These are phyloP conservation scores for Penicillium silybi DNA, from an alignment of 495 filamentous ascomycete genomes.

Conservation along the genomic window DNA sequence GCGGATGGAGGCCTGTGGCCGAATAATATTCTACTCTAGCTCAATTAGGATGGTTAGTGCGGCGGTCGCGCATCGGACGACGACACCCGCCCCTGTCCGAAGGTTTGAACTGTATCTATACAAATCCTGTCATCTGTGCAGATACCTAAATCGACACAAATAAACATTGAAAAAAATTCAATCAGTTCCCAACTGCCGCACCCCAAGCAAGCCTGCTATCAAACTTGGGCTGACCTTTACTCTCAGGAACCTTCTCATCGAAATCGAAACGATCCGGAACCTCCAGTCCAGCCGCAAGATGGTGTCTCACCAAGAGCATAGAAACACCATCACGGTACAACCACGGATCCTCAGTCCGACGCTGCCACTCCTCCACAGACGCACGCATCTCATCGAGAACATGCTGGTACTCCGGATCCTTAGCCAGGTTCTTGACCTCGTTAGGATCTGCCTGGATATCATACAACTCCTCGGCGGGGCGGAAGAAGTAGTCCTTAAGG, in stretches of 20 bases:
- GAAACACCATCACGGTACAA: conserved; percentile 37
- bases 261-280: conserved; percentile 42
- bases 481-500: conserved; percentile 36
- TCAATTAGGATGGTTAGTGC: too few species aligned
- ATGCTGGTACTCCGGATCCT: conserved; percentile 14
- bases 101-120: too few species aligned
- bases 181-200: conserved; percentile 5
- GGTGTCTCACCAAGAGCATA: conserved; percentile 21
- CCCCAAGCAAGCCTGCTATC: conserved; percentile 15
- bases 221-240: conserved; percentile 10
- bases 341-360: conserved; percentile 38
- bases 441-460: conserved; percentile 38
- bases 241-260: conserved; percentile 21
- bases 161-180: neutral
- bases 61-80: too few species aligned
- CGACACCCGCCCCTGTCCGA: too few species aligned
- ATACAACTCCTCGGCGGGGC: conserved; percentile 39
- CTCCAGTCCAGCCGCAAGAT: conserved; percentile 29
- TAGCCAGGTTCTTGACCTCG: conserved; percentile 34
- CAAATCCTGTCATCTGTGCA: too few species aligned
- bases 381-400: conserved; percentile 23
- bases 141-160: neutral
- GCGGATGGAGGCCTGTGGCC: too few species aligned
- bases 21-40: too few species aligned
- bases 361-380: conserved; percentile 36